Evolutionary conservation across 768 basidiomycete genomes (phyloP).

Genomic region (Lanmaoa rubissima): DNA sequence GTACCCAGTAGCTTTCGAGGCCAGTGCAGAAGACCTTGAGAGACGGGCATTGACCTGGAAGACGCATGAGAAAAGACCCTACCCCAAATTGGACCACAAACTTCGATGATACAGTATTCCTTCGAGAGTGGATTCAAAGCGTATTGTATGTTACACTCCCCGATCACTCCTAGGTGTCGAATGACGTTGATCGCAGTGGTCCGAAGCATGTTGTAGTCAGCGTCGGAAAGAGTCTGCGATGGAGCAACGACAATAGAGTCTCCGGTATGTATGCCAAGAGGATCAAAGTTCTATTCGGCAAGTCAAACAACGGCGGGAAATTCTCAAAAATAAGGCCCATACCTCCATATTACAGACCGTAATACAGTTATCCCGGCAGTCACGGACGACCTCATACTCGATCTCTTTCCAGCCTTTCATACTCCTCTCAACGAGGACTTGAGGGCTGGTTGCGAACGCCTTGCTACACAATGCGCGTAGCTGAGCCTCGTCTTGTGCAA

Average conservation of each 20-base stretch:
- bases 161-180: constrained; percentile 95
- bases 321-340: constrained; percentile 25
- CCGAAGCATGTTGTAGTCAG: constrained; percentile 99
- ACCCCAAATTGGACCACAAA: constrained; percentile 28
- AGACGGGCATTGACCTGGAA: constrained; percentile 89
- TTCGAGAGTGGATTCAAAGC: constrained; percentile 93
- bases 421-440: constrained; percentile 97
- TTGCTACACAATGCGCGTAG: constrained; percentile 85
- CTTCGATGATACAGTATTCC: constrained; percentile 99
- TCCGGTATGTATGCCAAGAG: constrained; percentile 96
- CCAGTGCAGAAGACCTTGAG: constrained; percentile 94
- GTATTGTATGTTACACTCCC: constrained; percentile 99
- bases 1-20: constrained; percentile 98
- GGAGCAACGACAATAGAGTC: constrained; percentile 98
- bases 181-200: constrained; percentile 98
- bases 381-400: constrained; percentile 97
- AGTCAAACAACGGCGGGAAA: background rate
- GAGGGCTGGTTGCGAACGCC: constrained; percentile 96
- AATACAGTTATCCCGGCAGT: constrained; percentile 98
- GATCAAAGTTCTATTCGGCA: constrained; percentile 86
- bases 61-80: constrained; percentile 2
- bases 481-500: constrained; percentile 93
- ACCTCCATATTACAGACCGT: constrained; percentile 99
- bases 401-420: constrained; percentile 99
- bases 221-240: constrained; percentile 96